Percentiles rank a stretch among this genome's conserved stretches.
These are phyloP conservation scores for Limnanthes douglasii DNA, from an alignment of 345 rosid species.

Conservation along the genomic window DNA sequence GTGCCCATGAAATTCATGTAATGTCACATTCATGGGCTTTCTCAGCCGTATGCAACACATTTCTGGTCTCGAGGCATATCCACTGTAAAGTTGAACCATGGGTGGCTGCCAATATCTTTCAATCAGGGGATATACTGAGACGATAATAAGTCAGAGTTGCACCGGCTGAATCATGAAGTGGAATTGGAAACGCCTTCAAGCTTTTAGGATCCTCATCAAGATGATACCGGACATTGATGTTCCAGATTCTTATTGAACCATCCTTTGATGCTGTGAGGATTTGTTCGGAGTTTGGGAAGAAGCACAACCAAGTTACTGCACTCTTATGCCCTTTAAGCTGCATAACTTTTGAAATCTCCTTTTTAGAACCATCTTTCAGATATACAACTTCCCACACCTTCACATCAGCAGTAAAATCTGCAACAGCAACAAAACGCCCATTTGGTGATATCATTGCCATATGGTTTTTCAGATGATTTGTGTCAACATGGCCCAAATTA, in stretches of 20 bases:
- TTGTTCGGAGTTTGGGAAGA: slow-evolving; percentile 73
- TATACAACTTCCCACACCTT: slow-evolving; percentile 99
- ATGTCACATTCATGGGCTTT: slow-evolving; percentile 85
- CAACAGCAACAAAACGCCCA: slow-evolving; percentile 97
- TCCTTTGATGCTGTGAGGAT: slow-evolving; percentile 93
- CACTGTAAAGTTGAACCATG: slow-evolving; percentile 78
- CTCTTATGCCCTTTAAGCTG: slow-evolving; percentile 99
- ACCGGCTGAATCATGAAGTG: slow-evolving; percentile 52
- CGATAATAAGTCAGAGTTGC: slow-evolving; percentile 61
- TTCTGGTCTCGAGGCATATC: slow-evolving; percentile 74
- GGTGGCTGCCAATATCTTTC: slow-evolving; percentile 65
- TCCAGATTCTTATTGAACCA: slow-evolving; percentile 81
- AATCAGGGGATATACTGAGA: slow-evolving; percentile 80
- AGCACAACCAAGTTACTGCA: slow-evolving; percentile 96
- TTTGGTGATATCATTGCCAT: slow-evolving; percentile 90
- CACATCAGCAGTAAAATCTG: slow-evolving; percentile 98
- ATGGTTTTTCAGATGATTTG: slow-evolving; percentile 88
- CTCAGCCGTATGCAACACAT: slow-evolving; percentile 75
- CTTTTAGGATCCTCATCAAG: slow-evolving; percentile 92
- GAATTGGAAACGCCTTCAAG: slow-evolving; percentile 74
- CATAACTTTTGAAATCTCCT: slow-evolving; percentile 78
- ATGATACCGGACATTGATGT: slow-evolving; percentile 77
- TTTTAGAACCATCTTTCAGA: slow-evolving; percentile 88
- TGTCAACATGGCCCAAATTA: slow-evolving; percentile 65
- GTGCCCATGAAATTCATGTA: slow-evolving; percentile 72